A percentile compares a stretch with the other conserved stretches of the same genome.
Conservation (phyloP, 169 alveolate genomes). For the Plasmodium vinckei region DNA sequence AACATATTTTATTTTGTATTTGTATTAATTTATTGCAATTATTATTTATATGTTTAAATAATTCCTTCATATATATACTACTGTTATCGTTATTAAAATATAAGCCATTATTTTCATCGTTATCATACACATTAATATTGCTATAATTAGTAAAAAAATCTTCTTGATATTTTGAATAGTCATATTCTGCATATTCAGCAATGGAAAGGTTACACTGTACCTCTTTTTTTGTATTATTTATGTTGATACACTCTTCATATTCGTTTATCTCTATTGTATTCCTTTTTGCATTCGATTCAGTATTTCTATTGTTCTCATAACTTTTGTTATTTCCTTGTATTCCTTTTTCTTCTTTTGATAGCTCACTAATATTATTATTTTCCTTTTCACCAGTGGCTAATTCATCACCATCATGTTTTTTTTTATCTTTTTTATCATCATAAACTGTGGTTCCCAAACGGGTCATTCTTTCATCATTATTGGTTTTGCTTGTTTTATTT, state of each 20-base stretch:
- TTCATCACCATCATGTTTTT: not conserved
- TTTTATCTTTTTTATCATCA: not conserved
- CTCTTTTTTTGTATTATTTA: not conserved
- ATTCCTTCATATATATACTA: slow-evolving; percentile 8
- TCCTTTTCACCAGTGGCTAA: not conserved
- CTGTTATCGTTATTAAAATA: slow-evolving; percentile 11
- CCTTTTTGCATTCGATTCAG: not conserved
- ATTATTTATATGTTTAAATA: slow-evolving; percentile 24
- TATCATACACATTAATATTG: not conserved
- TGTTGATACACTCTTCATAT: not conserved
- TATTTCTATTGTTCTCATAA: not conserved
- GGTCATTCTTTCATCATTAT: not conserved
- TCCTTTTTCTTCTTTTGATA: not conserved
- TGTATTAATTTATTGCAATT: slow-evolving; percentile 53
- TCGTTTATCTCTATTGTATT: not conserved
- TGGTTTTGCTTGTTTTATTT: not conserved
- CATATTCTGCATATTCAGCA: slow-evolving; percentile 33
- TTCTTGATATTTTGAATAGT: slow-evolving; percentile 67
- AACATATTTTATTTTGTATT: slow-evolving; percentile 33
- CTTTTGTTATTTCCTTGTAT: not conserved
- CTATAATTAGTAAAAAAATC: slow-evolving; percentile 17
- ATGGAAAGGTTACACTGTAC: not conserved
- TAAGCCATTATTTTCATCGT: slow-evolving; percentile 16
- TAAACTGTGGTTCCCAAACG: not conserved
- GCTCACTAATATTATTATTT: not conserved